Base-by-base conservation (phyloP, 805 yeast species). In the Yarrowia yakushimensis region DNA sequence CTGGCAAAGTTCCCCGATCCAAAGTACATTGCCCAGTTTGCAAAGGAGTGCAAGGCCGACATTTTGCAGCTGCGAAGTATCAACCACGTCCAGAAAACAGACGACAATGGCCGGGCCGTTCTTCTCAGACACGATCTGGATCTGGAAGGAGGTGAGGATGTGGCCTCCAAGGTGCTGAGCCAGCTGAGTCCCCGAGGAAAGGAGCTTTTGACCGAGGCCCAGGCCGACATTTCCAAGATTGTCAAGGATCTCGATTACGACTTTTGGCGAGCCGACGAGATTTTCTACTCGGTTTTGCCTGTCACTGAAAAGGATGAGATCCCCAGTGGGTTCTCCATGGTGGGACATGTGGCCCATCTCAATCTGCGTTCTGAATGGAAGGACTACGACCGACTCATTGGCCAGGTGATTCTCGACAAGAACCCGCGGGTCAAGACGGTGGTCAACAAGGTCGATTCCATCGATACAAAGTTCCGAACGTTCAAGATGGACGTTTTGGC, bases 281-380 rank as follows among this genome's bases (percentile, higher is more conserved):
- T 94, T 15, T 77, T 94, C 37, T 77, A 79, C 46, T 82, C 96
- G 0, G 82, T 91, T 3, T 73, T 94, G 46, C 99, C 99, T 0
- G 86, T 82, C 46, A 78, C 84, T 18, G 73, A 84, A 20, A 74
- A 83, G 7, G 85, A 82, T 42, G 96, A 90, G 63, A 78, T 87
- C 9, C 99, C 99, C 0, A 79, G 94, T 0, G 96, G 98, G 0
- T 94, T 88, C 72, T 89, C 98, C 0, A 84, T 85, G 36, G 96
- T 96, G 0, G 99, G 99, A 0, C 98, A 94, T 74, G 82, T 94
- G 63, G 99, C 98, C 0, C 99, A 94, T 74, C 74, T 96, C 70
- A 94, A 94, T 69, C 74, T 94, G 42, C 79, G 91, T 46, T 87
- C 86, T 41, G 94, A 89, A 70, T 94, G 86, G 75, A 85, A 90